These are phyloP conservation scores for Solanum sejunctum DNA, from an alignment of 257 asterid species.

Conservation along the genomic window DNA sequence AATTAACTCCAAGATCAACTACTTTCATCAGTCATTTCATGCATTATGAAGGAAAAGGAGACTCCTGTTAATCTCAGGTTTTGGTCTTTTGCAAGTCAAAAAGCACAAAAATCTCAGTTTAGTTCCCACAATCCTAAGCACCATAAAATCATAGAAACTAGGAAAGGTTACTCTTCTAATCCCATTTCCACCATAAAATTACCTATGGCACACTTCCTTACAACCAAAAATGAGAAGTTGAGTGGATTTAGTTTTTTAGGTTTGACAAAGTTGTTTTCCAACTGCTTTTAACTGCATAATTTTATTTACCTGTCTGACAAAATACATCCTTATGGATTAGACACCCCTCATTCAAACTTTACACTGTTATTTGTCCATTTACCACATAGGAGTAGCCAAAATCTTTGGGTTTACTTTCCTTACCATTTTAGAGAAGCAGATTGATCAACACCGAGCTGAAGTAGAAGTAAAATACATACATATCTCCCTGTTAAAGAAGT, in stretches of 20 bases:
- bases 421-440: neutral
- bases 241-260: neutral
- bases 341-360: neutral
- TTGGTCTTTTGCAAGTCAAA: neutral
- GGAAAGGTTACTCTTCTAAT: neutral
- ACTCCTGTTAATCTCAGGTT: neutral
- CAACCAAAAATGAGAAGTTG: neutral
- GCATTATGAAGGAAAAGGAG: neutral
- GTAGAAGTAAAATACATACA: neutral
- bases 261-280: neutral
- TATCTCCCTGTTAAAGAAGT: neutral
- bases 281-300: neutral
- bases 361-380: neutral
- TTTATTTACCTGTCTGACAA: neutral
- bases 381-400: neutral
- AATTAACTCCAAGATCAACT: neutral
- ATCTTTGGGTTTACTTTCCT: neutral
- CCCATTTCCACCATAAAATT: neutral
- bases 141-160: neutral
- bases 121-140: neutral
- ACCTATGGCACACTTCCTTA: neutral
- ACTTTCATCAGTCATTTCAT: neutral
- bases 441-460: neutral
- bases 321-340: neutral
- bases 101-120: neutral